Percentiles rank a stretch among this genome's conserved stretches.
Evolutionary conservation across 257 asterid genomes (phyloP).

Genomic region (Asclepias syriaca): DNA sequence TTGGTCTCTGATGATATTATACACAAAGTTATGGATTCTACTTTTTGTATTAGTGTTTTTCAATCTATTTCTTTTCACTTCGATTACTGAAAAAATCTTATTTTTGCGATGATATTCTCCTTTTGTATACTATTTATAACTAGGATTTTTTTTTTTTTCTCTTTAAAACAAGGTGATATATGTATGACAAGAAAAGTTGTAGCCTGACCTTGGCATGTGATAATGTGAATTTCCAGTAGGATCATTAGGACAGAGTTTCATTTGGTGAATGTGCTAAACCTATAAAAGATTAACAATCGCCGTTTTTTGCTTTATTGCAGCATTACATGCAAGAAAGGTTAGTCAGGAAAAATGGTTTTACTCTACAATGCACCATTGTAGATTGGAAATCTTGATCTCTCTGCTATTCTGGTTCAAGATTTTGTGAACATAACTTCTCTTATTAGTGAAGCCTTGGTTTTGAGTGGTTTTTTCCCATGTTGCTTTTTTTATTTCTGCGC

Average conservation of each 20-base stretch:
- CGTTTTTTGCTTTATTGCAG: background rate
- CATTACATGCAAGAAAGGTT: background rate
- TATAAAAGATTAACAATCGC: background rate
- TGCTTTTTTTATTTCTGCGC: background rate
- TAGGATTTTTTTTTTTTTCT: background rate
- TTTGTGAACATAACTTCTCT: background rate
- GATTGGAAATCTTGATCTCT: background rate
- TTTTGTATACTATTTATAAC: background rate
- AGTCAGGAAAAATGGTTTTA: background rate
- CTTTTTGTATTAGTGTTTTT: background rate
- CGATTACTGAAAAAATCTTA: background rate
- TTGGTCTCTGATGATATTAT: conserved; percentile 6
- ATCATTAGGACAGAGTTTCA: too few species aligned
- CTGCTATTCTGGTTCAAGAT: background rate
- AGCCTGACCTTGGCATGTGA: too few species aligned
- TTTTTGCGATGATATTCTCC: background rate
- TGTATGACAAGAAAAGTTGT: too few species aligned
- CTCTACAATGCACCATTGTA: background rate
- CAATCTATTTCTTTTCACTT: background rate
- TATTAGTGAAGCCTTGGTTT: background rate
- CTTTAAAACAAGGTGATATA: background rate
- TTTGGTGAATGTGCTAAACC: background rate
- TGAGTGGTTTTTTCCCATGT: too few species aligned
- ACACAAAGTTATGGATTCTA: background rate
- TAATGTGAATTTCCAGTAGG: background rate